Evolutionary conservation across 1,139 yeast species (phyloP).

Genomic region (Diutina pseudorugosa): DNA sequence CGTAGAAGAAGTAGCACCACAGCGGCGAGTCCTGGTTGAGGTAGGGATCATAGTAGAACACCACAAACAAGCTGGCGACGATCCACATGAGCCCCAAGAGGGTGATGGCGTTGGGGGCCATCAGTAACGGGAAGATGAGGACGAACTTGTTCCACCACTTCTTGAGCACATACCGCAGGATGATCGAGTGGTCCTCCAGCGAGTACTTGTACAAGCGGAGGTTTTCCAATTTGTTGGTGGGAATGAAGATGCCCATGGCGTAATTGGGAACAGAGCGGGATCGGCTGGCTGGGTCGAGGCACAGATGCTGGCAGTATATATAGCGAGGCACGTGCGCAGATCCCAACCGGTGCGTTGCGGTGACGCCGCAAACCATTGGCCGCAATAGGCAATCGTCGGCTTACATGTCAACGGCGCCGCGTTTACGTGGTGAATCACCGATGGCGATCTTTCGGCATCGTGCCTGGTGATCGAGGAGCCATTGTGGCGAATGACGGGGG

Average conservation of each 20-base stretch:
- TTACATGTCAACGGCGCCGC: neutral
- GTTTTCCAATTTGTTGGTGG: slow-evolving; percentile 45
- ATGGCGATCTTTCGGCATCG: too few species aligned
- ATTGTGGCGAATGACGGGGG: too few species aligned
- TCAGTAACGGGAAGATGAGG: slow-evolving; percentile 61
- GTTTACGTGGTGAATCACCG: neutral
- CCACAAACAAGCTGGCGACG: slow-evolving; percentile 47
- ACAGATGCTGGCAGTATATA: neutral
- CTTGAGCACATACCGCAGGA: slow-evolving; percentile 63
- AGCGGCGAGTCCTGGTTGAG: slow-evolving; percentile 50
- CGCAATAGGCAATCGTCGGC: neutral
- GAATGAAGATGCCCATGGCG: slow-evolving; percentile 64
- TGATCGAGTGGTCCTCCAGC: slow-evolving; percentile 71
- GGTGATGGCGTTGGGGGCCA: slow-evolving; percentile 88
- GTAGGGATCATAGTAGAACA: slow-evolving; percentile 64
- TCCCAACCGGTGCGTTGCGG: neutral
- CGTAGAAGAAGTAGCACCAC: slow-evolving; percentile 76
- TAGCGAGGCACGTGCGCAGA: neutral
- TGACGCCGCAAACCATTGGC: neutral
- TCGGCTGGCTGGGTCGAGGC: neutral
- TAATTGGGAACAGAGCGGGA: neutral
- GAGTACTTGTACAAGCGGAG: slow-evolving; percentile 57
- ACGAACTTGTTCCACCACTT: slow-evolving; percentile 74
- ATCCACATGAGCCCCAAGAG: slow-evolving; percentile 66
- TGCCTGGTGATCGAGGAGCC: too few species aligned